Base-by-base conservation (phyloP, 257 asterid species). In the Gentiana macrophylla region DNA sequence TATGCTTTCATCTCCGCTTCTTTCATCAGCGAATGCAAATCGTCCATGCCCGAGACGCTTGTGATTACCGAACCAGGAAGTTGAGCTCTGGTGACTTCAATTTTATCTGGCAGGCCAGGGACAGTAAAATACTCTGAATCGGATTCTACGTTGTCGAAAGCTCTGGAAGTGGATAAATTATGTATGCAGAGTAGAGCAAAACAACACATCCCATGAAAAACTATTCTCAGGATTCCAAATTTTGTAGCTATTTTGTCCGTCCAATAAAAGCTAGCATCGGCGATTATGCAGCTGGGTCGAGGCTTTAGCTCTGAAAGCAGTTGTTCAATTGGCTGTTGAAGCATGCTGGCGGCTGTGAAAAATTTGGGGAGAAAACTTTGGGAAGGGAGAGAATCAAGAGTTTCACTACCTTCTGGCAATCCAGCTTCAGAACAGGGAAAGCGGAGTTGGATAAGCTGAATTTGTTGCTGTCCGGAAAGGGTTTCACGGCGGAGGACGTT, bases 121-220 rank as follows among this genome's bases (percentile, higher is more conserved):
- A 80, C 46, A 8, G 72, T 68, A 38, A 82, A 82, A 13, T 72
- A 67, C 57, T 82, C 77, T 0, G 63, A 57, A 2, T 74, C 81
- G 3, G 70, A 63, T 41, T 41, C 46, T 38, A 74, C 73, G 2
- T 77, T 50, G 33, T 43, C 63, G 15, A 66, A 61, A 0, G 73
- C 55, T 3, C 3, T 2, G 2, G 24, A 41, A 15, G 24, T 15
- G 2, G 24, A 44, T 1, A 74, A 5, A 33, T 72, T 47, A 62
- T 56, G 74, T 34, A 41, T 12, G 32, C 80, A 72, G 1, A 80
- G 0, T 3, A 61, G 68, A 32, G 89, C 55, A 12, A 82, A 82
- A 49, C 95, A 76, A 49, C 84, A 61, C 43, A 63, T 76, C 38
- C 86, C 92, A 7, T 82, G 83, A 46, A 62, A 81, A 10, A 66